phyloP scores from a whole-genome alignment of 2,329 filamentous ascomycete species.

The Aplosporella prunicola region DNA sequence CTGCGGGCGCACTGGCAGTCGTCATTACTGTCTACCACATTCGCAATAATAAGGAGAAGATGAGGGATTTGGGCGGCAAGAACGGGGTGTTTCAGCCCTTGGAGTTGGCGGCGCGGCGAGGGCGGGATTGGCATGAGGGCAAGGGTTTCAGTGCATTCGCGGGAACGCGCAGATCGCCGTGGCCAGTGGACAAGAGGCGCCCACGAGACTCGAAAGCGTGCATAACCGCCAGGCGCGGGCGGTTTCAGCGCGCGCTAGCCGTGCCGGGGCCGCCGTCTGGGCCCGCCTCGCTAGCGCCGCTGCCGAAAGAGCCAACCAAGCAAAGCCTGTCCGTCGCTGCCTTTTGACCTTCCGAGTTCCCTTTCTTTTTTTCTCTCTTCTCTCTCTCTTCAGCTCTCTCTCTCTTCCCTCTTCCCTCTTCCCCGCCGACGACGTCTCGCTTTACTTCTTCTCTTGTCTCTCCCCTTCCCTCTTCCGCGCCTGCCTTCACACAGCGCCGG shows the following conservation, averaged over 20 bases:
- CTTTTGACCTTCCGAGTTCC: conserved; percentile 1
- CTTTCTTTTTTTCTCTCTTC: conserved; percentile 12
- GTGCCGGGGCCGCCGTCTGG: neutral
- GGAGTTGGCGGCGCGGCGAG: no score
- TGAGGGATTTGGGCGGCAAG: no score
- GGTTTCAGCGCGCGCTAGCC: neutral
- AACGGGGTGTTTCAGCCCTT: no score
- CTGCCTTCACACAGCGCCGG: conserved; percentile 8
- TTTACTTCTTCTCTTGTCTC: conserved; percentile 13
- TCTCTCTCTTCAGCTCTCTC: conserved; percentile 51
- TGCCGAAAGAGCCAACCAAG: neutral
- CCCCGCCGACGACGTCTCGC: conserved; percentile 42
- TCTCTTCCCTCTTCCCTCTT: conserved; percentile 43
- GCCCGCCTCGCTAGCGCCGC: neutral
- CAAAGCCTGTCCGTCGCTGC: neutral
- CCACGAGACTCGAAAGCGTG: no score
- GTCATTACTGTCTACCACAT: no score
- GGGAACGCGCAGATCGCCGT: no score
- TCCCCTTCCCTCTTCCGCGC: conserved; percentile 17
- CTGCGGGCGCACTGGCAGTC: no score
- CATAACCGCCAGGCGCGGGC: conserved; percentile 6
- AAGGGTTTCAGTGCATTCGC: no score
- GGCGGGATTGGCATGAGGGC: no score
- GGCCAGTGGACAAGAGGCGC: no score
- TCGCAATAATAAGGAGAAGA: no score